phyloP scores from a whole-genome alignment of 257 asterid genomes.

The Gentiana straminea region DNA sequence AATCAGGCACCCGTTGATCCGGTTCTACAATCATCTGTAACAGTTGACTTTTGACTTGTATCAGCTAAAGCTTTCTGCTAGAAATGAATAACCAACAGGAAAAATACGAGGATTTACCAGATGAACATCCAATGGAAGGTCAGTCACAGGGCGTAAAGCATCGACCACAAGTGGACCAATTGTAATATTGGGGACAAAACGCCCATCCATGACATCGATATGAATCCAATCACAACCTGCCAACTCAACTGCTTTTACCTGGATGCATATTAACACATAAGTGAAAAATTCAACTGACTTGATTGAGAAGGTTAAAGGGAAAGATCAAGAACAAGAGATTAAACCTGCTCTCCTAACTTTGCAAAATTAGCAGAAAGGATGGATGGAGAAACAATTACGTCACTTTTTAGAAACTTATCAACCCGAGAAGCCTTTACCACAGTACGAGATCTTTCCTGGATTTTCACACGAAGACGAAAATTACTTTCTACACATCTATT shows the following conservation, averaged over 20 bases:
- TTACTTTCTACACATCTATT: background rate
- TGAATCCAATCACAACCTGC: constrained; percentile 99
- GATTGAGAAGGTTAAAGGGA: background rate
- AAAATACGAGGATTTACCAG: constrained; percentile 46
- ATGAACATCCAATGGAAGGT: constrained; percentile 98
- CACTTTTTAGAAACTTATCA: constrained; percentile 78
- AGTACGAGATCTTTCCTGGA: constrained; percentile 54
- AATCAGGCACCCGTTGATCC: constrained; percentile 95
- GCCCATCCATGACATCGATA: constrained; percentile 99
- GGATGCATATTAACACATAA: constrained; percentile 16
- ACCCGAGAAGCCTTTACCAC: constrained; percentile 90
- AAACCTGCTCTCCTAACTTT: constrained; percentile 96
- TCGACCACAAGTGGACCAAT: constrained; percentile 92
- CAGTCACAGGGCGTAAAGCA: constrained; percentile 91
- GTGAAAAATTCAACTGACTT: constrained; percentile 1
- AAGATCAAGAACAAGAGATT: constrained; percentile 1
- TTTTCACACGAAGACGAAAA: constrained; percentile 7
- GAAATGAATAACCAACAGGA: constrained; percentile 8
- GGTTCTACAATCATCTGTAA: constrained; percentile 99
- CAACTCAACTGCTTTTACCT: constrained; percentile 96
- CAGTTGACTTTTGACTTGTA: constrained; percentile 12
- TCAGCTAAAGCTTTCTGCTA: constrained; percentile 14
- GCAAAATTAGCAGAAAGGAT: constrained; percentile 94
- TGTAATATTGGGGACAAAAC: constrained; percentile 94
- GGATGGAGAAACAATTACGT: constrained; percentile 94